A percentile compares a stretch with the other conserved stretches of the same genome.
phyloP scores from a whole-genome alignment of 495 filamentous ascomycete species.

The Xylaria sp. region DNA sequence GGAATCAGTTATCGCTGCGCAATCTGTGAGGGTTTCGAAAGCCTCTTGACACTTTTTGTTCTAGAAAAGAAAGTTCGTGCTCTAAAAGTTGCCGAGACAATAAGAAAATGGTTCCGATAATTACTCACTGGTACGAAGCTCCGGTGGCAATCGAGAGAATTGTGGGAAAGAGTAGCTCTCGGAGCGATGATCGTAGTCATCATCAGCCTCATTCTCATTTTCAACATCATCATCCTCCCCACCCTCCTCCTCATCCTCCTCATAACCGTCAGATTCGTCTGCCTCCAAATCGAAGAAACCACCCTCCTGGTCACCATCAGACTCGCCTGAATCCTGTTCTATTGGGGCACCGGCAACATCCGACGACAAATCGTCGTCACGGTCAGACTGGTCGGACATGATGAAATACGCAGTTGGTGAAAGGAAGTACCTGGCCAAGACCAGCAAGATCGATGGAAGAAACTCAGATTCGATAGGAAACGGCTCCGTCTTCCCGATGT shows the following conservation, averaged over 20 bases:
- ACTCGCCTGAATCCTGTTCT: constrained; percentile 21
- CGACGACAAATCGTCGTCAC: constrained; percentile 2
- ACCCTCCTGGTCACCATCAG: constrained; percentile 25
- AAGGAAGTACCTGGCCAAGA: not conserved
- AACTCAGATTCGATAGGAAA: not conserved
- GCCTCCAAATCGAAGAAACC: constrained; percentile 42
- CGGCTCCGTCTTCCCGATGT: not conserved
- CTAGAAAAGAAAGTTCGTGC: no score
- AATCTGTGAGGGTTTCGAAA: no score
- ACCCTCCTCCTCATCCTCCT: constrained; percentile 24
- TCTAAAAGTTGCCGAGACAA: no score
- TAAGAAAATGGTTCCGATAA: no score
- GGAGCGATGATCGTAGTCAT: constrained; percentile 5
- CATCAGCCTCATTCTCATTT: constrained; percentile 31
- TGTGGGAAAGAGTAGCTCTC: constrained; percentile 44
- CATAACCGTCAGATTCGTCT: constrained; percentile 33
- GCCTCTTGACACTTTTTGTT: no score
- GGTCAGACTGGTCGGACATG: constrained; percentile 23
- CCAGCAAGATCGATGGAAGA: not conserved
- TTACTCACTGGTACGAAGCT: constrained; percentile 49
- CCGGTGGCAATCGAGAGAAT: constrained; percentile 46
- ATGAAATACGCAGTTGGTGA: not conserved
- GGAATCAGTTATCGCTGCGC: no score
- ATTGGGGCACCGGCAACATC: not conserved
- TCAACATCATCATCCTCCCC: no score